Evolutionary conservation across 257 asterid genomes (phyloP).

Genomic region (Fraxinus pennsylvanica): DNA sequence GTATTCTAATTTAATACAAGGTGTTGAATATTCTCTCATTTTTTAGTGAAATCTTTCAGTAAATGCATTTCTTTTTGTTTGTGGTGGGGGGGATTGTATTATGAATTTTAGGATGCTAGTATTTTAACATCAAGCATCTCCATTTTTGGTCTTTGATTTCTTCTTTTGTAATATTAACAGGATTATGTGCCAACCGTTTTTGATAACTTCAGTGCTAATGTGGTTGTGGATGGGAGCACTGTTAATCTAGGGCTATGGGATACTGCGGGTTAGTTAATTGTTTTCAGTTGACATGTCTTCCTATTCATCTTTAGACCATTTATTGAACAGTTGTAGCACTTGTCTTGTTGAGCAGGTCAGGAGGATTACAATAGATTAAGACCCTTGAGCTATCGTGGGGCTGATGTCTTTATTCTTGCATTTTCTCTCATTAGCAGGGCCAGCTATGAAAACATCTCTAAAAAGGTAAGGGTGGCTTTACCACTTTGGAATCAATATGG

Average conservation of each 20-base stretch:
- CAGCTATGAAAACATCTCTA: conserved; percentile 77
- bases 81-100: background rate
- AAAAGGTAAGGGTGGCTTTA: conserved; percentile 50
- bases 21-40: background rate
- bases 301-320: conserved; percentile 11
- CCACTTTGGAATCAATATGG: background rate
- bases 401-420: conserved; percentile 88
- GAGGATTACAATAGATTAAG: conserved; percentile 87
- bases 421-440: conserved; percentile 93
- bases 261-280: conserved; percentile 64
- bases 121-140: too few relatives aligned
- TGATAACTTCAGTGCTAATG: conserved; percentile 89
- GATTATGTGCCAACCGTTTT: conserved; percentile 93
- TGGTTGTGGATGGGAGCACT: conserved; percentile 82
- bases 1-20: background rate
- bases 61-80: background rate
- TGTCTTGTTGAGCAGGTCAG: conserved; percentile 56
- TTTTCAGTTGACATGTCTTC: background rate
- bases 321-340: conserved; percentile 11
- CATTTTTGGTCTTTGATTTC: background rate
- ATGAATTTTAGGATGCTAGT: background rate
- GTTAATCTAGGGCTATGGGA: conserved; percentile 86
- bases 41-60: background rate
- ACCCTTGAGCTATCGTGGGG: conserved; percentile 93
- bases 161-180: conserved; percentile 31